Conservation (phyloP, 345 rosid species). For the Salix purpurea region DNA sequence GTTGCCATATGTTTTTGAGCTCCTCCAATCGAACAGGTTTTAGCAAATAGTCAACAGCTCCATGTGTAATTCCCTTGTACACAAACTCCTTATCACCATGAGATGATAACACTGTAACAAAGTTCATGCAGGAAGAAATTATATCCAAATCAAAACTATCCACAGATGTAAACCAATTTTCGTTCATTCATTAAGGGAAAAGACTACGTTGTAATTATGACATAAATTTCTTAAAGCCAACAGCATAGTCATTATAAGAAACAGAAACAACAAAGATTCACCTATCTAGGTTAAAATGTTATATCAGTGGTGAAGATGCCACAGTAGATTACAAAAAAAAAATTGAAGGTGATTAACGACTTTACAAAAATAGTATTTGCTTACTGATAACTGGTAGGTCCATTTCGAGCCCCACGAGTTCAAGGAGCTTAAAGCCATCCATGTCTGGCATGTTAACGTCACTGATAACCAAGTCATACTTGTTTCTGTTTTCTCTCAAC, state of each 20-base stretch:
- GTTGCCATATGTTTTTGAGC: slow-evolving; percentile 94
- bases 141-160: background rate
- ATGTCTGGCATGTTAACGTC: slow-evolving; percentile 84
- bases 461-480: slow-evolving; percentile 63
- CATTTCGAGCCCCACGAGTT: slow-evolving; percentile 80
- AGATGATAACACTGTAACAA: slow-evolving; percentile 73
- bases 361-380: slow-evolving; percentile 9
- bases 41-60: slow-evolving; percentile 80
- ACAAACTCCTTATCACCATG: slow-evolving; percentile 73
- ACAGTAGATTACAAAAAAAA: slow-evolving; percentile 1
- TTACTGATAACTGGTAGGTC: slow-evolving; percentile 83
- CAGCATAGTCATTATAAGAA: background rate
- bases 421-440: slow-evolving; percentile 79
- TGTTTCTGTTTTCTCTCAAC: slow-evolving; percentile 53
- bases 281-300: background rate
- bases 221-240: background rate
- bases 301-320: background rate
- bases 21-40: slow-evolving; percentile 88
- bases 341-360: background rate
- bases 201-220: background rate
- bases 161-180: background rate
- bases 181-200: background rate
- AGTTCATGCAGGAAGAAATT: background rate
- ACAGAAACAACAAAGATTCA: background rate
- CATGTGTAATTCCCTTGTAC: slow-evolving; percentile 81